A percentile compares a stretch with the other conserved stretches of the same genome.
phyloP scores from a whole-genome alignment of 176 grass and related monocot species.

The Oryza coarctata region DNA sequence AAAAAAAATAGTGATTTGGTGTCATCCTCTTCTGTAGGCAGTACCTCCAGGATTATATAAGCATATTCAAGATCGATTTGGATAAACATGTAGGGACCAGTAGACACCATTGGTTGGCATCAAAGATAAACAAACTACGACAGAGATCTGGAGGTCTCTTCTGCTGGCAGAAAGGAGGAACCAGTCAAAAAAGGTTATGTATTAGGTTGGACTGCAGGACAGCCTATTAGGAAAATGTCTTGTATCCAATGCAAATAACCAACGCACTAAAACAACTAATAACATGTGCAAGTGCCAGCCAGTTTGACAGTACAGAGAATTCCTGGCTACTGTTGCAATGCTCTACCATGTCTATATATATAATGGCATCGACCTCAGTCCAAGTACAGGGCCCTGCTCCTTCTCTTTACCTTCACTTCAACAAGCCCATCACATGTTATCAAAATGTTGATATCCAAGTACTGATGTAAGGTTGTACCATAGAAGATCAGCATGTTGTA shows the following conservation, averaged over 20 bases:
- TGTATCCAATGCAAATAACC: constrained; percentile 18
- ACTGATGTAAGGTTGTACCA: background rate
- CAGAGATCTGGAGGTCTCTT: constrained; percentile 22
- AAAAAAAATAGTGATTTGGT: background rate
- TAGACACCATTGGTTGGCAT: constrained; percentile 8
- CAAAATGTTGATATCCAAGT: background rate
- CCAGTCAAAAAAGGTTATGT: constrained; percentile 27
- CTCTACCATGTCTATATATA: constrained; percentile 18
- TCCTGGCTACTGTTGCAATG: background rate
- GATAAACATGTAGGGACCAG: constrained; percentile 14
- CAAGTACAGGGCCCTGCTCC: background rate
- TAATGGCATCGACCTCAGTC: constrained; percentile 23
- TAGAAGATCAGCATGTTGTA: background rate
- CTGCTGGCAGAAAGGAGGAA: constrained; percentile 26
- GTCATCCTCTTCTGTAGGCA: background rate
- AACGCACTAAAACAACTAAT: background rate
- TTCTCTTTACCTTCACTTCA: background rate
- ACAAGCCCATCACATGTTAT: background rate
- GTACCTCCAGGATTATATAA: background rate
- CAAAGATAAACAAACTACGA: constrained; percentile 28
- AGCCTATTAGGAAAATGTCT: constrained; percentile 8
- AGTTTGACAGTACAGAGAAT: background rate
- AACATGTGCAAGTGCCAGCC: constrained; percentile 26
- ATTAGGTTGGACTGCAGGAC: constrained; percentile 29
- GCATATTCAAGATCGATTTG: constrained; percentile 2